Percentiles rank a stretch among this genome's conserved stretches.
phyloP scores from a whole-genome alignment of 352 stramenopile genomes.

The Bremia lactucae region DNA sequence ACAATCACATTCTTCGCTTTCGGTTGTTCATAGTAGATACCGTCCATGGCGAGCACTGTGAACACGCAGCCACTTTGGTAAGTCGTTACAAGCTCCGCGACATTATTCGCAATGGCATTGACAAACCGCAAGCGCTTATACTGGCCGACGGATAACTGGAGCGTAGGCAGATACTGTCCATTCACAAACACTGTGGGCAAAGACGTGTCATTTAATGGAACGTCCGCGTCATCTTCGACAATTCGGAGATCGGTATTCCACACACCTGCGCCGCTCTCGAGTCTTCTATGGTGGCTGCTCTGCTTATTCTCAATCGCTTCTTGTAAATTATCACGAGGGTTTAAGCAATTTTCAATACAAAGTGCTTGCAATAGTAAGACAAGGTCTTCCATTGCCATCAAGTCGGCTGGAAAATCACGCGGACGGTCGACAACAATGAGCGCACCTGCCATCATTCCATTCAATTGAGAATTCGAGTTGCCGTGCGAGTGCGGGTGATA shows the following conservation, averaged over 20 bases:
- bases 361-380: constrained; percentile 60
- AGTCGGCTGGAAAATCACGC: constrained; percentile 33
- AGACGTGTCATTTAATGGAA: constrained; percentile 61
- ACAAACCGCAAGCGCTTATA: constrained; percentile 62
- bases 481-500: constrained; percentile 70
- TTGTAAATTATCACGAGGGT: constrained; percentile 40
- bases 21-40: constrained; percentile 46
- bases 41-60: constrained; percentile 55
- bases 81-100: constrained; percentile 50
- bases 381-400: constrained; percentile 50
- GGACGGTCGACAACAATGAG: constrained; percentile 56
- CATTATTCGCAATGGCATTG: constrained; percentile 78
- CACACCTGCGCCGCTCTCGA: background rate
- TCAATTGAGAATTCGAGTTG: constrained; percentile 67
- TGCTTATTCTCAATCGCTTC: constrained; percentile 53
- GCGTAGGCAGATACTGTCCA: constrained; percentile 50
- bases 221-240: constrained; percentile 23
- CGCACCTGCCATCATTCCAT: constrained; percentile 59
- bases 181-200: constrained; percentile 65
- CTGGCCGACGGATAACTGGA: constrained; percentile 38
- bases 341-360: constrained; percentile 60
- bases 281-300: constrained; percentile 4
- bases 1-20: constrained; percentile 39
- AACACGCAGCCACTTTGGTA: constrained; percentile 30
- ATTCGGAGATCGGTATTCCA: constrained; percentile 22